These are phyloP conservation scores for Clonostachys chloroleuca DNA, from an alignment of 2,329 filamentous ascomycete genomes.

Conservation along the genomic window DNA sequence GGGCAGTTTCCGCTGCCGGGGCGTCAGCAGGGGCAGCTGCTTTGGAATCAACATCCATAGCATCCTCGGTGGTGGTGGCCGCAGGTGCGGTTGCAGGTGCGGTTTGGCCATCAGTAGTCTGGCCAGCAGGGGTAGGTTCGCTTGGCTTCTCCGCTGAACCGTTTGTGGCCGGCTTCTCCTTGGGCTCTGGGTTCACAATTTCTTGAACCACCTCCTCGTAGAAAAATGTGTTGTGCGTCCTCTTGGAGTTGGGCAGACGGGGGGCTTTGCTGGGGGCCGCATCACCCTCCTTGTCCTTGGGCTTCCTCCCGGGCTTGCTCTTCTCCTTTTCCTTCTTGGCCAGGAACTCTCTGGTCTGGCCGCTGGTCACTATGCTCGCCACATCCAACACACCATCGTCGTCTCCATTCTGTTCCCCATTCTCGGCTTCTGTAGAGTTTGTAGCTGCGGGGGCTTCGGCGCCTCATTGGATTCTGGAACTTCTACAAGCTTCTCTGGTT, in stretches of 20 bases:
- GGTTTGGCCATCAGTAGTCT: background rate
- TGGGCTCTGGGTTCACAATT: constrained; percentile 34
- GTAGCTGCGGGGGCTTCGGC: constrained; percentile 22
- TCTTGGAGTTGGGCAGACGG: constrained; percentile 68
- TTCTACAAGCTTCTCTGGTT: constrained; percentile 3
- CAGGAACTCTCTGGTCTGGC: constrained; percentile 77
- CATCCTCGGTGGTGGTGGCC: constrained; percentile 3
- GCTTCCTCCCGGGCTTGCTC: constrained; percentile 51
- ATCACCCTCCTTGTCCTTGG: constrained; percentile 53
- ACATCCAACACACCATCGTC: constrained; percentile 78
- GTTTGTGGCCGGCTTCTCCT: constrained; percentile 8
- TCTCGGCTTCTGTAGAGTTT: constrained; percentile 29
- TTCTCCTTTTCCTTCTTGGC: constrained; percentile 82
- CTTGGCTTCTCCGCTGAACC: constrained; percentile 2
- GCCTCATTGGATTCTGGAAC: constrained; percentile 28
- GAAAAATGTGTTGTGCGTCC: constrained; percentile 64
- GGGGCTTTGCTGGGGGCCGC: constrained; percentile 47
- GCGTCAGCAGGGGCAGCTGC: background rate
- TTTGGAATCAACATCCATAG: constrained; percentile 4
- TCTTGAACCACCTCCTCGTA: constrained; percentile 66
- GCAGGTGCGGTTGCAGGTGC: background rate
- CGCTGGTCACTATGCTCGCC: constrained; percentile 77
- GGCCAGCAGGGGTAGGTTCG: background rate
- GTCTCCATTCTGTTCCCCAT: constrained; percentile 35
- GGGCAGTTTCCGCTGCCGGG: constrained; percentile 2